Percentiles rank a stretch among this genome's conserved stretches.
These are phyloP conservation scores for Trichocomaceae sp. DNA, from an alignment of 2,329 filamentous ascomycete species.

Conservation along the genomic window DNA sequence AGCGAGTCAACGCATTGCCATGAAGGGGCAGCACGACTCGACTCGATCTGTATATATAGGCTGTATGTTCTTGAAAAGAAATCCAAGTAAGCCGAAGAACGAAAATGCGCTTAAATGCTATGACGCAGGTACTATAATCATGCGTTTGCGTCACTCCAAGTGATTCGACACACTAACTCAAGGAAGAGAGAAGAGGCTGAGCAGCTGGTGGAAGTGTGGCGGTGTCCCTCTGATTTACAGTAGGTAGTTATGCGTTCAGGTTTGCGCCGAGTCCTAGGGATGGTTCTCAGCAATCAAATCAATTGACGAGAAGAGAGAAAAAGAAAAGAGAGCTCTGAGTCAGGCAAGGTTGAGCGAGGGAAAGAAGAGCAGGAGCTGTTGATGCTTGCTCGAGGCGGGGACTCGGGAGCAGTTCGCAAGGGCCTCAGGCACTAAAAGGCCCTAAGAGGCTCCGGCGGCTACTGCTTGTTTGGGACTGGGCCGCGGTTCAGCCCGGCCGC, in stretches of 20 bases:
- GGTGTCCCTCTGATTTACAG: constrained; percentile 7
- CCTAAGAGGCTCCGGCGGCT: constrained; percentile 8
- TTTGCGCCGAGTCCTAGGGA: neutral
- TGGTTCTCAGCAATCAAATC: neutral
- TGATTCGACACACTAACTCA: neutral
- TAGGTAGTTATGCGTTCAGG: too few relatives aligned
- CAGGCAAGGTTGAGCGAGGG: neutral
- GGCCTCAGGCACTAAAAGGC: neutral
- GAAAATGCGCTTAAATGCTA: neutral
- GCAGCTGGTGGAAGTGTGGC: constrained; percentile 7
- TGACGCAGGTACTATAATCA: neutral
- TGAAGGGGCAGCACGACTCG: neutral
- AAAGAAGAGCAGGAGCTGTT: neutral
- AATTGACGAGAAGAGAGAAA: neutral
- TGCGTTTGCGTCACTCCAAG: neutral
- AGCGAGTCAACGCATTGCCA: constrained; percentile 1
- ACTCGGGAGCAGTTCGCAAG: neutral
- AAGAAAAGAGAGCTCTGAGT: neutral
- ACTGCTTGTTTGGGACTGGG: neutral
- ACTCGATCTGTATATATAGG: neutral
- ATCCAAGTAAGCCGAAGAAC: neutral
- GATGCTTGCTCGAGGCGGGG: neutral
- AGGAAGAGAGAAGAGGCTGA: constrained; percentile 2
- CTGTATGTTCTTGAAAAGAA: neutral
- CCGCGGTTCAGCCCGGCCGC: neutral